Base-by-base conservation (phyloP, 2,329 filamentous ascomycete genomes). In the Fusarium udum region DNA sequence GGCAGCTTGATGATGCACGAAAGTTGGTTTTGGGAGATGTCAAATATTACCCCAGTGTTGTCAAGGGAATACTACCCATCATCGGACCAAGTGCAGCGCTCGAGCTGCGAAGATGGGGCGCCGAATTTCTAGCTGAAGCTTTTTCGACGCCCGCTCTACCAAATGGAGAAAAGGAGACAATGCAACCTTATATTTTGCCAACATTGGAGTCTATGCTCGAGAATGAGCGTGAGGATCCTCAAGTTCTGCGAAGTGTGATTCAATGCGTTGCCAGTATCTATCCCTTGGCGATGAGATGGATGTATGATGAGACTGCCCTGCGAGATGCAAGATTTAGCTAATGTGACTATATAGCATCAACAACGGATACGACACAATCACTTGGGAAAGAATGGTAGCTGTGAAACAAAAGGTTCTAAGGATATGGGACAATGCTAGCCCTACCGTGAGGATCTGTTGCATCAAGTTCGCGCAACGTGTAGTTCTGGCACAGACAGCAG, bases 401-500 rank as follows among this genome's bases (percentile, higher is more conserved):
- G 95, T 98, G 83, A 99, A 99, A 85, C 90, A 93, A 62, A 93
- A 92, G 77, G 96, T 99, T 75, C 83, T 99, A 68, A 91, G 90
- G 67, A 91, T 96, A 78, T 98, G 97, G 95, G 95, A 98, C 77
- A 89, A 87, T 48, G 92, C 93, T 24, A 85, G 90, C 20, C 88
- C 92, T 18, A 92, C 94, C 6, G 90, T 98, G 72, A 92, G 92
- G 77, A 92, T 98, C 81, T 97, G 95, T 86, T 98, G 96, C 85
- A 92, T 98, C 87, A 99, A 99, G 83, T 99, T 99, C 82, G 92
- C 94, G 42, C 95, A 99, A 84, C 91, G 94, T 72, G 94, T 98
- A 49, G 93, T 99, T 49, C 89, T 98, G 74, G 93, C 95, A 24
- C 95, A 99, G 83, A 98, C 94, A 16, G 91, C 92, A n/a, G 94